These are phyloP conservation scores for Triticum turgidum DNA, from an alignment of 176 grass and related monocot species.

Conservation along the genomic window DNA sequence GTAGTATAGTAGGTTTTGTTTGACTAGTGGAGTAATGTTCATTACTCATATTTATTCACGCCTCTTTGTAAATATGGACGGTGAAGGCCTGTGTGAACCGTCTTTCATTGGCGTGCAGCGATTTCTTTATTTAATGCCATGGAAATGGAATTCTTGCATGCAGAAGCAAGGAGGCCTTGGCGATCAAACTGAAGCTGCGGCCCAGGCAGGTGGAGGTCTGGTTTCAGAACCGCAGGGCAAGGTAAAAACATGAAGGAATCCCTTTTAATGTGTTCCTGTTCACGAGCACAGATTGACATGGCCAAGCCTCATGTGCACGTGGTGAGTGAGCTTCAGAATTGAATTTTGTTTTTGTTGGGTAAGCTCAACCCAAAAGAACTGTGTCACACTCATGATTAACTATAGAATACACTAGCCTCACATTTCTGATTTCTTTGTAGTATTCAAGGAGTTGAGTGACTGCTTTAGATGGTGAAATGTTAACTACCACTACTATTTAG, in stretches of 20 bases:
- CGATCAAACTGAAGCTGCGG: conserved; percentile 78
- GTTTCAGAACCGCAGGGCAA: conserved; percentile 98
- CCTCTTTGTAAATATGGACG: conserved; percentile 14
- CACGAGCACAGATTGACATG: neutral
- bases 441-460: no score
- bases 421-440: no score
- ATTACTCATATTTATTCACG: conserved; percentile 16
- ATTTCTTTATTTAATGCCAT: conserved; percentile 37
- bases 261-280: neutral
- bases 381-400: no score
- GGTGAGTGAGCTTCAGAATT: neutral
- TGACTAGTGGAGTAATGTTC: conserved; percentile 16
- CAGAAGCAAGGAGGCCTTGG: conserved; percentile 85
- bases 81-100: conserved; percentile 9
- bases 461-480: no score
- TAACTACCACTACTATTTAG: no score
- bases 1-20: neutral
- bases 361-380: no score
- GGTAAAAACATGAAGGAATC: conserved; percentile 35
- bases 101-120: neutral
- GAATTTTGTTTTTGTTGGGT: no score
- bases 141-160: conserved; percentile 56
- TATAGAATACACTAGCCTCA: no score
- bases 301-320: neutral
- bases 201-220: conserved; percentile 92